Evolutionary conservation across 129 eudicot species (phyloP).

Genomic region (Scalesia atractyloides): DNA sequence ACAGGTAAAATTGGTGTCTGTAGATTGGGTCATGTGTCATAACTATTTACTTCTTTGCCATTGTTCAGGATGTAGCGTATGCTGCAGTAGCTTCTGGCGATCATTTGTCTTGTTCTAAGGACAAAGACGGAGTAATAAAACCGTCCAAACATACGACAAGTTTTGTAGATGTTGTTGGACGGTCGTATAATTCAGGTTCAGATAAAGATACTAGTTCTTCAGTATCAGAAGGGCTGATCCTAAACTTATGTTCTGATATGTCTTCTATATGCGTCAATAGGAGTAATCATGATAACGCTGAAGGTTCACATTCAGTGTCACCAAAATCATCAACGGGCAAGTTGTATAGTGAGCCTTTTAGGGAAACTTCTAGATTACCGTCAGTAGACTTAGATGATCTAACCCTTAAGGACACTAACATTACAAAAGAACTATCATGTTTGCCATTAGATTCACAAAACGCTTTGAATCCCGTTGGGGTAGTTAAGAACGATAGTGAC

Average conservation of each 20-base stretch:
- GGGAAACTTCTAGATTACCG: constrained; percentile 35
- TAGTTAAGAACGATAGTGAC: constrained; percentile 34
- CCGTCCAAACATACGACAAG: constrained; percentile 54
- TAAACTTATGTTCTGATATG: constrained; percentile 43
- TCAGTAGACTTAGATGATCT: constrained; percentile 18
- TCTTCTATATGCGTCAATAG: constrained; percentile 47
- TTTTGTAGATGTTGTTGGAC: constrained; percentile 80
- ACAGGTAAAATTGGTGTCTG: no score
- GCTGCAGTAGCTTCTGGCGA: constrained; percentile 38
- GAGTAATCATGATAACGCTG: constrained; percentile 18
- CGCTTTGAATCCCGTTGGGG: constrained; percentile 28
- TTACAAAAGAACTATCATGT: constrained; percentile 29
- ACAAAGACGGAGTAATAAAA: constrained; percentile 40
- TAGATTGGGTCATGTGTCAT: neutral
- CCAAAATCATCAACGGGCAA: constrained; percentile 23
- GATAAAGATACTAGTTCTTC: constrained; percentile 49
- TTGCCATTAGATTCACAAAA: constrained; percentile 20
- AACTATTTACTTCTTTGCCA: constrained; percentile 7
- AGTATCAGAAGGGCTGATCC: constrained; percentile 38
- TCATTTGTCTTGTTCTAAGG: constrained; percentile 30
- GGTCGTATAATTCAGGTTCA: constrained; percentile 46
- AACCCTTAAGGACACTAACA: constrained; percentile 30
- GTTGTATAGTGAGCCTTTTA: constrained; percentile 38
- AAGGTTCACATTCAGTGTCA: constrained; percentile 27
- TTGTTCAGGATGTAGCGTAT: constrained; percentile 52